phyloP scores from a whole-genome alignment of 2,329 filamentous ascomycete genomes.

The Emergomyces pasteurianus region DNA sequence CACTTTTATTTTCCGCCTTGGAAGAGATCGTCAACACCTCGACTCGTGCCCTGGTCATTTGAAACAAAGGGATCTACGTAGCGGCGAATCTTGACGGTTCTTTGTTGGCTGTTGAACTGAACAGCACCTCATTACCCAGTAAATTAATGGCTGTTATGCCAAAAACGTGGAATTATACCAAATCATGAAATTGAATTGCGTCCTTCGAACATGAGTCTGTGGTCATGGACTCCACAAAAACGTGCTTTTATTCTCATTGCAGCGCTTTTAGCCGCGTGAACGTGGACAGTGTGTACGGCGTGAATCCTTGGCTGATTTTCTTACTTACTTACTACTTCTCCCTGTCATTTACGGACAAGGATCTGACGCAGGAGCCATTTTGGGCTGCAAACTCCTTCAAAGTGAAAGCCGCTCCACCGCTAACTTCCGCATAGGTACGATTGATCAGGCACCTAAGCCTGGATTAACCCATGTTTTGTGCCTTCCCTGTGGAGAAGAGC shows the following conservation, averaged over 20 bases:
- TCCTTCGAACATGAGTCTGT: not conserved
- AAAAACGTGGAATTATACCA: not conserved
- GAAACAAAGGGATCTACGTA: conserved; percentile 2
- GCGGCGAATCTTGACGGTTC: not conserved
- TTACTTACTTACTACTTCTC: not conserved
- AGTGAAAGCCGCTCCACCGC: not conserved
- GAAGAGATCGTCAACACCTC: conserved; percentile 1
- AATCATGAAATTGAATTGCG: not conserved
- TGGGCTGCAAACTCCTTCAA: not conserved
- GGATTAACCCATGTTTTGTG: not conserved
- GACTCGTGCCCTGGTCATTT: not conserved
- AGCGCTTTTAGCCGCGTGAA: not conserved
- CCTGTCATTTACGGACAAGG: not conserved
- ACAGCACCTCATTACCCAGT: not conserved
- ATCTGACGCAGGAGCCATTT: not conserved
- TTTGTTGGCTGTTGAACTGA: not conserved
- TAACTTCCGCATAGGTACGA: not conserved
- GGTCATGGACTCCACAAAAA: not conserved
- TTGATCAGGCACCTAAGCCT: not conserved
- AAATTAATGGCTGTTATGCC: not conserved
- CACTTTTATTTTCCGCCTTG: not conserved
- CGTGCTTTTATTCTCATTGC: not conserved
- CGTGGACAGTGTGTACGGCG: not conserved
- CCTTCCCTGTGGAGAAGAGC: not conserved
- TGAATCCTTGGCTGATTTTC: not conserved